Evolutionary conservation across 106 monocot species (phyloP).

Genomic region (Narthecium ossifragum): DNA sequence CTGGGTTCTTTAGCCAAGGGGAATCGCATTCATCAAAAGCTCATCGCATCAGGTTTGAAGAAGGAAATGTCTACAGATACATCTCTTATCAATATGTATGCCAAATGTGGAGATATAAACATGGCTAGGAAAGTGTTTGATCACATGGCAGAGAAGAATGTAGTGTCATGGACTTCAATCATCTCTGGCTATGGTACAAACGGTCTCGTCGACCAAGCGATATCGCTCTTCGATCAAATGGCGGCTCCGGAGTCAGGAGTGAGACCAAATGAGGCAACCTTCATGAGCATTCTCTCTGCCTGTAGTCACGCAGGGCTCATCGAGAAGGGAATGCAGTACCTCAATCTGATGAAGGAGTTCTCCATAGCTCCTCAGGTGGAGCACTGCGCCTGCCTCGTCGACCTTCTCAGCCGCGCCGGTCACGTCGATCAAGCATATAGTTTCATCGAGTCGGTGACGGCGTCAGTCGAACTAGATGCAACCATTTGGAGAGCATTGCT

Average conservation of each 20-base stretch:
- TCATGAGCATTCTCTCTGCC: slow-evolving; percentile 18
- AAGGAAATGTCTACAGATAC: neutral
- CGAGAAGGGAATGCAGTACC: slow-evolving; percentile 13
- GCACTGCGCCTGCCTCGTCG: slow-evolving; percentile 13
- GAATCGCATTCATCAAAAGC: slow-evolving; percentile 7
- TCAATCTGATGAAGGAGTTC: slow-evolving; percentile 18
- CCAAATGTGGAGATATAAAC: slow-evolving; percentile 2
- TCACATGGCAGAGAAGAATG: slow-evolving; percentile 2
- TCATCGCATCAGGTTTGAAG: neutral
- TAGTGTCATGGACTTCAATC: slow-evolving; percentile 4
- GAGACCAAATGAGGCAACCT: slow-evolving; percentile 5
- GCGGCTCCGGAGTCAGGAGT: neutral
- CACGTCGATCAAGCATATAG: slow-evolving; percentile 6
- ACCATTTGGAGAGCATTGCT: slow-evolving; percentile 13
- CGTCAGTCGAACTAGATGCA: slow-evolving; percentile 8
- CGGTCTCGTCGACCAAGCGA: neutral
- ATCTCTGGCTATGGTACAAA: neutral
- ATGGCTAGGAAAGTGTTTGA: slow-evolving; percentile 5
- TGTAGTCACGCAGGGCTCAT: slow-evolving; percentile 20
- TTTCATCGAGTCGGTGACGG: slow-evolving; percentile 10
- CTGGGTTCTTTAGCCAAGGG: slow-evolving; percentile 4
- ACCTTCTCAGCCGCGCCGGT: slow-evolving; percentile 21
- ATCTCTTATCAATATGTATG: slow-evolving; percentile 7
- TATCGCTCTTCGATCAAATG: slow-evolving; percentile 9
- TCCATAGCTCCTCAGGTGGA: slow-evolving; percentile 7